Evolutionary conservation across 2,329 filamentous ascomycete genomes (phyloP).

Genomic region (Nothomitra cinnamomea): DNA sequence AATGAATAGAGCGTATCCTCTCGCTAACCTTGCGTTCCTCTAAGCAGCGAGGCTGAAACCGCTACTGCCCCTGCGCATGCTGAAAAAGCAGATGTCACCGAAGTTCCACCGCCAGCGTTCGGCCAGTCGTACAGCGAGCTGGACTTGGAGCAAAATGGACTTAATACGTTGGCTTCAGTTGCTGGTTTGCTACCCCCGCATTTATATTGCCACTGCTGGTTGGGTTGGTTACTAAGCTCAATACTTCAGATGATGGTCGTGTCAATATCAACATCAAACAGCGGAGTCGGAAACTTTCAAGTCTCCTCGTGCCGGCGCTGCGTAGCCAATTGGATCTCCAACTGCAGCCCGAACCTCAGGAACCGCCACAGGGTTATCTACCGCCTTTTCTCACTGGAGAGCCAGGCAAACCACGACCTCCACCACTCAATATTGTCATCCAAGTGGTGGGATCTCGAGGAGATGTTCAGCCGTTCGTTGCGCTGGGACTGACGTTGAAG

Average conservation of each 20-base stretch:
- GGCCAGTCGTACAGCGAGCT: slow-evolving; percentile 2
- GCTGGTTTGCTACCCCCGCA: neutral
- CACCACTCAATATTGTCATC: slow-evolving; percentile 51
- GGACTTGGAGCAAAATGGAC: slow-evolving; percentile 3
- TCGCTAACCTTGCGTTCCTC: no score
- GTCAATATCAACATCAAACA: slow-evolving; percentile 68
- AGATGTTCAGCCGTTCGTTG: slow-evolving; percentile 61
- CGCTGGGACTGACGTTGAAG: slow-evolving; percentile 47
- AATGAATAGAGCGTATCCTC: no score
- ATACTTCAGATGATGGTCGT: slow-evolving; percentile 47
- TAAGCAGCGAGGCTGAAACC: neutral
- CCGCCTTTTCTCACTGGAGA: slow-evolving; percentile 53
- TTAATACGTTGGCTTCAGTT: slow-evolving; percentile 3
- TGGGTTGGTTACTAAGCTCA: neutral
- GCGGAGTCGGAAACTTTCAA: slow-evolving; percentile 45
- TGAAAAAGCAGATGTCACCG: neutral
- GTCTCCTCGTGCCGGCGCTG: slow-evolving; percentile 49
- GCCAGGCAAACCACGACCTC: slow-evolving; percentile 39
- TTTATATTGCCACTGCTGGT: neutral
- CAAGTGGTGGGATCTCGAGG: slow-evolving; percentile 60
- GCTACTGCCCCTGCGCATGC: neutral
- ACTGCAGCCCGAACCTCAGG: slow-evolving; percentile 23
- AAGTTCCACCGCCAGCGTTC: neutral
- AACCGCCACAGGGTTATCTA: slow-evolving; percentile 51
- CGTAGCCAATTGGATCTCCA: slow-evolving; percentile 33